These are phyloP conservation scores for Schwanniomyces sp. DNA, from an alignment of 805 yeast genomes.

Conservation along the genomic window DNA sequence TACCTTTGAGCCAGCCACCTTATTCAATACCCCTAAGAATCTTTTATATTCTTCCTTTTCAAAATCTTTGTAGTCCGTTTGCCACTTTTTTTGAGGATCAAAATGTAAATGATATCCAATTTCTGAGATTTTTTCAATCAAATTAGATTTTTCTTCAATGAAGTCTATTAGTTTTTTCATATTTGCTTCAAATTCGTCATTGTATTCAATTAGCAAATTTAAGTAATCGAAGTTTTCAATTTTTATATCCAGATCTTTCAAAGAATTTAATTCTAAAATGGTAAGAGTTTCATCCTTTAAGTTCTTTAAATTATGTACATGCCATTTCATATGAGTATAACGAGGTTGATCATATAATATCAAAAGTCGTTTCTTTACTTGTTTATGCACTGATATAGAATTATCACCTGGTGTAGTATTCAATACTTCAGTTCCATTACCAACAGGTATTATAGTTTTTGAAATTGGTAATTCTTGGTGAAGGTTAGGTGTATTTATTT, in stretches of 20 bases:
- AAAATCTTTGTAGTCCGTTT: constrained; percentile 19
- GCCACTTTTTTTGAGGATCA: constrained; percentile 30
- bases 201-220: constrained; percentile 33
- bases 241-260: constrained; percentile 4
- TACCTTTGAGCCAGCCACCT: constrained; percentile 26
- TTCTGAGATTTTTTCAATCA: constrained; percentile 16
- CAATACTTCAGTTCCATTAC: neutral
- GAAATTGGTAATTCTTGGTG: neutral
- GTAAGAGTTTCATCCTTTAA: constrained; percentile 15
- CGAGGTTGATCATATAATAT: constrained; percentile 27
- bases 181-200: constrained; percentile 24
- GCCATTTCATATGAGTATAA: constrained; percentile 25
- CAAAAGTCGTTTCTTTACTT: constrained; percentile 11
- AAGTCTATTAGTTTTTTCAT: constrained; percentile 19
- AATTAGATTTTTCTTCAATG: constrained; percentile 14
- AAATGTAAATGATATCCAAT: constrained; percentile 38
- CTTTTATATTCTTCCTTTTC: constrained; percentile 24
- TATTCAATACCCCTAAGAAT: constrained; percentile 21
- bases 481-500: neutral
- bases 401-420: neutral
- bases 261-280: constrained; percentile 17
- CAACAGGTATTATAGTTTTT: neutral
- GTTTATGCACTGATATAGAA: neutral
- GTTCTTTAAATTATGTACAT: constrained; percentile 21
- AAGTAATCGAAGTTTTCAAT: constrained; percentile 15